A percentile compares a stretch with the other conserved stretches of the same genome.
Conservation (phyloP, 208 protist species). For the Acanthamoeba triangularis region DNA sequence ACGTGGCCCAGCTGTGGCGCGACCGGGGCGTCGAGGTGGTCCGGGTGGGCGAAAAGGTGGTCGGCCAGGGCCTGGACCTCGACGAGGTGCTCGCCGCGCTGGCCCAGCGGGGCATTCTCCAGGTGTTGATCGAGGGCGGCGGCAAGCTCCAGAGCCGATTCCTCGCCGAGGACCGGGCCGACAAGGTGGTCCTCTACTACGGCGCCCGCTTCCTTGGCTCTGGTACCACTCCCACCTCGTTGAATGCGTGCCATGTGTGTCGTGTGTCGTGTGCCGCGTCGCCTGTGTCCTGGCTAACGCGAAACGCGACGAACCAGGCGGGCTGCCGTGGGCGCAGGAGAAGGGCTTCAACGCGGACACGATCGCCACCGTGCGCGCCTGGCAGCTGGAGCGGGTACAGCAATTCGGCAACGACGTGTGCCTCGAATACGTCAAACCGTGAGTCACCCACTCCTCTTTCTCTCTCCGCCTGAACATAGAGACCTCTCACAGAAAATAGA, state of each 20-base stretch:
- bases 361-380: constrained; percentile 37
- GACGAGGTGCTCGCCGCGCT: constrained; percentile 18
- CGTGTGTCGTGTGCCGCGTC: too few species aligned
- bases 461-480: too few species aligned
- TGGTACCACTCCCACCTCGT: background rate
- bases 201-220: constrained; percentile 66
- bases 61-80: background rate
- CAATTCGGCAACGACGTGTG: constrained; percentile 79
- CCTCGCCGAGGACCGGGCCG: constrained; percentile 55
- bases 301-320: background rate
- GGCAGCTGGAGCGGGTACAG: constrained; percentile 78
- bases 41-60: background rate
- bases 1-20: background rate
- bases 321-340: constrained; percentile 56
- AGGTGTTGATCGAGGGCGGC: constrained; percentile 74
- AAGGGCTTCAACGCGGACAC: constrained; percentile 40
- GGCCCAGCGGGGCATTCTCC: constrained; percentile 30
- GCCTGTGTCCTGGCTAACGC: too few species aligned
- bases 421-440: constrained; percentile 50
- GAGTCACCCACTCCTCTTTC: background rate
- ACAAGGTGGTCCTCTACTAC: constrained; percentile 72
- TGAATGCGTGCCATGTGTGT: background rate
- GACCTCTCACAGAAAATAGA: too few species aligned
- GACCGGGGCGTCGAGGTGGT: constrained; percentile 2
- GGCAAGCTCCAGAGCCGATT: constrained; percentile 75